phyloP scores from a whole-genome alignment of 257 asterid genomes.

The Gentiana straminea region DNA sequence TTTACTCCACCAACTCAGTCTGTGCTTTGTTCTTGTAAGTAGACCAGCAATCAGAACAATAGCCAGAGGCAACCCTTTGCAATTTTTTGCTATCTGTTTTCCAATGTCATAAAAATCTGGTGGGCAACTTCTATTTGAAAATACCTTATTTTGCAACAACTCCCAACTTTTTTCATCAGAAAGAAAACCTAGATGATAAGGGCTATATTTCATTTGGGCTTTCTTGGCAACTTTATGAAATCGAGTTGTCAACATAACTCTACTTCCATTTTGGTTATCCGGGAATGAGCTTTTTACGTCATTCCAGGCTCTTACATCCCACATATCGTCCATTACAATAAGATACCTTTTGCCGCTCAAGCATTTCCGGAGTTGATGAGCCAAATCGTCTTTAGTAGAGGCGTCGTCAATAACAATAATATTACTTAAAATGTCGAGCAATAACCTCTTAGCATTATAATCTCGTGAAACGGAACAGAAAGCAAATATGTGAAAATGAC shows the following conservation, averaged over 20 bases:
- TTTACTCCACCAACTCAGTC: neutral
- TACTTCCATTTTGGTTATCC: conserved; percentile 3
- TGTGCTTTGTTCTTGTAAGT: neutral
- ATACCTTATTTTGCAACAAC: neutral
- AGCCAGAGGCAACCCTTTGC: neutral
- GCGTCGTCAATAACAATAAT: too few relatives aligned
- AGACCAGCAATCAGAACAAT: neutral
- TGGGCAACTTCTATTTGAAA: neutral
- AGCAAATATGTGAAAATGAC: neutral
- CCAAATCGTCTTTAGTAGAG: neutral
- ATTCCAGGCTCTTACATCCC: neutral
- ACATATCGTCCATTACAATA: conserved; percentile 3
- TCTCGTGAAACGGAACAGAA: conserved; percentile 4
- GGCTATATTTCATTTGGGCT: neutral
- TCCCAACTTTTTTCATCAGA: neutral
- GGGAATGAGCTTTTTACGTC: conserved; percentile 2
- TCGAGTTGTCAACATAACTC: conserved; percentile 2
- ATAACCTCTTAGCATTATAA: neutral
- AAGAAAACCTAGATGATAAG: neutral
- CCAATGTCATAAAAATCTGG: neutral
- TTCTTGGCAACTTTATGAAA: neutral
- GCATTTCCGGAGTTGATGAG: neutral
- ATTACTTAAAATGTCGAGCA: neutral
- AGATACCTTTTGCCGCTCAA: neutral
- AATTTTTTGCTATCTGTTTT: neutral